Percentiles rank a stretch among this genome's conserved stretches.
These are phyloP conservation scores for Suillus discolor DNA, from an alignment of 768 basidiomycete species.

Conservation along the genomic window DNA sequence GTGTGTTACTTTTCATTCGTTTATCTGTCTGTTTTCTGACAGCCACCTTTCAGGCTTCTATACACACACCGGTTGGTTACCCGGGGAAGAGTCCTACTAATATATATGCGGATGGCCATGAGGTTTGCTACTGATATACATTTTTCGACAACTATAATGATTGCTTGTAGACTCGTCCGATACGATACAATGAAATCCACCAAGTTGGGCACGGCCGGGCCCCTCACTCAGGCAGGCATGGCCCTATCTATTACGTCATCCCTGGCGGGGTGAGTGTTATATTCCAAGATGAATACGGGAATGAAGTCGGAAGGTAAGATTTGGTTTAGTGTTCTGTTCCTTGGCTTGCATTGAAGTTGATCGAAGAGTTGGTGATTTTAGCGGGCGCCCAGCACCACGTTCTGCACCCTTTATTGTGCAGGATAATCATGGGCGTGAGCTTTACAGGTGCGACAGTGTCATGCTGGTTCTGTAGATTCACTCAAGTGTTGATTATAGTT, in stretches of 20 bases:
- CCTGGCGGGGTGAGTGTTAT: conserved; percentile 66
- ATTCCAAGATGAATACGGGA: conserved; percentile 66
- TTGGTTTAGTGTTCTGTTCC: not conserved
- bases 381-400: conserved; percentile 28
- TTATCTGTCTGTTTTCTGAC: not conserved
- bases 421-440: conserved; percentile 58
- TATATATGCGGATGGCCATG: conserved; percentile 29
- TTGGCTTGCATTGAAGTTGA: not conserved
- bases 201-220: conserved; percentile 22
- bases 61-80: conserved; percentile 10
- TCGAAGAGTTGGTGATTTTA: conserved; percentile 56
- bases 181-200: conserved; percentile 25
- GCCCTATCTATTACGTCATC: conserved; percentile 59
- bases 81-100: conserved; percentile 28
- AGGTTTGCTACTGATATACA: conserved; percentile 18
- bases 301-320: conserved; percentile 61
- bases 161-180: conserved; percentile 24
- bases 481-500: conserved; percentile 19
- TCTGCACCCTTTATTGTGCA: conserved; percentile 55
- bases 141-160: not conserved
- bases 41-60: conserved; percentile 25
- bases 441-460: conserved; percentile 49
- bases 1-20: conserved; percentile 17
- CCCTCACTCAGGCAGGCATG: conserved; percentile 24
- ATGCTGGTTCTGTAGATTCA: not conserved